Evolutionary conservation across 495 filamentous ascomycete genomes (phyloP).

Genomic region (Trichoderma reesei): DNA sequence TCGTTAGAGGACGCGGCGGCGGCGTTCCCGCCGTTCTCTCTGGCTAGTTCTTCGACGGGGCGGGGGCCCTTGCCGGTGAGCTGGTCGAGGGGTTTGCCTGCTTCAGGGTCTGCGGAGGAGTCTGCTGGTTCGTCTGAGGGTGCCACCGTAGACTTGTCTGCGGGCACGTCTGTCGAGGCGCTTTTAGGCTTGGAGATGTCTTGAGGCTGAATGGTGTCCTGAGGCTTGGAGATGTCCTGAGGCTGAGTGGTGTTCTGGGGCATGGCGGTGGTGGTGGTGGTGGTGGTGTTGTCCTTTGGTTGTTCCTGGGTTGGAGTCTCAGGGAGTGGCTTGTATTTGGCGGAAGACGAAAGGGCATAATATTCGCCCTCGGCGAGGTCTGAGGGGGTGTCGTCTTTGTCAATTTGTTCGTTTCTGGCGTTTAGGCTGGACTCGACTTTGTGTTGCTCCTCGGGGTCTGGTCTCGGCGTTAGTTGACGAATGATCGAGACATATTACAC

Average conservation of each 20-base stretch:
- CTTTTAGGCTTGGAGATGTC: constrained; percentile 16
- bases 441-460: constrained; percentile 12
- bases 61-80: constrained; percentile 23
- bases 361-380: not conserved
- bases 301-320: no score
- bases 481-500: not conserved
- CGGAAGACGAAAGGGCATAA: not conserved
- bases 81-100: constrained; percentile 22
- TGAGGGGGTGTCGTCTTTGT: not conserved
- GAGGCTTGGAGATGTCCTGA: not conserved
- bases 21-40: constrained; percentile 34
- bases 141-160: not conserved
- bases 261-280: constrained; percentile 13
- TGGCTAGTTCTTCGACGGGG: constrained; percentile 30
- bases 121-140: not conserved
- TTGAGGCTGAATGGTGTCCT: no score
- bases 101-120: not conserved
- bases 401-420: no score
- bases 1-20: constrained; percentile 12
- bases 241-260: no score
- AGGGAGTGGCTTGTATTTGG: not conserved
- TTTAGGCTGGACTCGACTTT: constrained; percentile 16
- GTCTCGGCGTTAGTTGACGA: not conserved
- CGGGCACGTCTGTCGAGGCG: not conserved
- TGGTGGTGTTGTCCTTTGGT: constrained; percentile 14